Conservation (phyloP, 305 asterid species). For the Plantago lanceolata region DNA sequence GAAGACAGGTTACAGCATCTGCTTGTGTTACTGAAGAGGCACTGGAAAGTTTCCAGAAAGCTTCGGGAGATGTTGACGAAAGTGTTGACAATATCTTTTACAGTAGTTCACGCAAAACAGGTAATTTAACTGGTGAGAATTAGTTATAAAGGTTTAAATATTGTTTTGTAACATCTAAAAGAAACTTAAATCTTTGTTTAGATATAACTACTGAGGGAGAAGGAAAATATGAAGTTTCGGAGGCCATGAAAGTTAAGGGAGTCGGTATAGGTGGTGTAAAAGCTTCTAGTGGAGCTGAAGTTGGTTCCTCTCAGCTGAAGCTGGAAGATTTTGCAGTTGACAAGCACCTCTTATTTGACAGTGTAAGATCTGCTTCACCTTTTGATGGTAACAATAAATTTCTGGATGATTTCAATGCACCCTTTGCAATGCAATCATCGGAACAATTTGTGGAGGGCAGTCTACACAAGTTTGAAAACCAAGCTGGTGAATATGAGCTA, state of each 20-base stretch:
- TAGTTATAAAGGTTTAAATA: slow-evolving; percentile 10
- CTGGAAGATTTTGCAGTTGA: slow-evolving; percentile 34
- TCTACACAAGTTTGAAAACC: slow-evolving; percentile 37
- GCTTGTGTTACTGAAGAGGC: slow-evolving; percentile 35
- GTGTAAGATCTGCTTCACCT: slow-evolving; percentile 25
- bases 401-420: slow-evolving; percentile 42
- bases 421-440: slow-evolving; percentile 34
- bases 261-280: slow-evolving; percentile 28
- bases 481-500: slow-evolving; percentile 38
- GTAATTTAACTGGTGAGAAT: slow-evolving; percentile 28
- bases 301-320: slow-evolving; percentile 36
- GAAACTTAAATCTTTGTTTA: slow-evolving; percentile 20
- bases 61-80: slow-evolving; percentile 30
- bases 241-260: slow-evolving; percentile 32
- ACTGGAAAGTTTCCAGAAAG: slow-evolving; percentile 31
- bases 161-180: slow-evolving; percentile 19
- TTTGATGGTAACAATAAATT: slow-evolving; percentile 38
- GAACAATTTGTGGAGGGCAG: slow-evolving; percentile 52
- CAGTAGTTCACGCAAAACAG: slow-evolving; percentile 32
- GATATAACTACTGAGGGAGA: slow-evolving; percentile 35
- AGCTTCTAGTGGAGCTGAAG: slow-evolving; percentile 33
- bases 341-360: slow-evolving; percentile 38
- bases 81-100: slow-evolving; percentile 32
- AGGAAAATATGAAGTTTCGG: slow-evolving; percentile 34
- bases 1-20: slow-evolving; percentile 36